Conservation (phyloP, 1,284 basidiomycete genomes). For the Cryptococcus floricola region DNA sequence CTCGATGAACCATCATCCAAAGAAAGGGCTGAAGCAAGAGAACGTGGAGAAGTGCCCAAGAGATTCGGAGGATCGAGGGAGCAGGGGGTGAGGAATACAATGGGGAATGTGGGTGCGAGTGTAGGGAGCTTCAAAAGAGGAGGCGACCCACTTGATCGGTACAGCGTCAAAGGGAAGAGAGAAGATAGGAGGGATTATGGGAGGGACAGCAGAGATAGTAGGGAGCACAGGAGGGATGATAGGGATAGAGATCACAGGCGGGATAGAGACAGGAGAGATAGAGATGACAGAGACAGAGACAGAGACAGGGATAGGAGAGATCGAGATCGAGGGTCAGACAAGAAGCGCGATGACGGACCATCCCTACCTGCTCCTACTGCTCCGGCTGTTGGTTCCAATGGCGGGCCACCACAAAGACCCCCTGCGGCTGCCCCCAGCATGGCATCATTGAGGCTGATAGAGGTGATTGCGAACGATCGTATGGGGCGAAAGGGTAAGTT, state of each 20-base stretch:
- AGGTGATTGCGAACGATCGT: slow-evolving; percentile 96
- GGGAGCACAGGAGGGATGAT: slow-evolving; percentile 10
- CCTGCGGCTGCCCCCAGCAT: neutral
- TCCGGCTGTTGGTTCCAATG: slow-evolving; percentile 5
- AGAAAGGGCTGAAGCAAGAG: slow-evolving; percentile 36
- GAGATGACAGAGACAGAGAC: slow-evolving; percentile 15
- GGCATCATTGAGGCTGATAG: slow-evolving; percentile 45
- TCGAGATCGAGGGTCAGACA: slow-evolving; percentile 14
- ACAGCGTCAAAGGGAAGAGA: slow-evolving; percentile 20
- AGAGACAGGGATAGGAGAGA: slow-evolving; percentile 10
- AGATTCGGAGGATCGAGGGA: slow-evolving; percentile 44
- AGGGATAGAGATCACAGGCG: slow-evolving; percentile 7
- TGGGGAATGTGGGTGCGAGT: slow-evolving; percentile 26
- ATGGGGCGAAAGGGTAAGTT: slow-evolving; percentile 84
- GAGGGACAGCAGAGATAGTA: slow-evolving; percentile 10
- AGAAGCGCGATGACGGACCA: slow-evolving; percentile 9
- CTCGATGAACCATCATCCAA: slow-evolving; percentile 35
- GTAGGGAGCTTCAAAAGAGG: slow-evolving; percentile 35
- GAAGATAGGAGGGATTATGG: slow-evolving; percentile 5
- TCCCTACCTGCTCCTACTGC: slow-evolving; percentile 10
- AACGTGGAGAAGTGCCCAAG: slow-evolving; percentile 40
- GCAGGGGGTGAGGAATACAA: slow-evolving; percentile 45
- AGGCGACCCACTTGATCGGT: slow-evolving; percentile 38
- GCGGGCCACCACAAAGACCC: slow-evolving; percentile 1
- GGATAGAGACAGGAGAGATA: slow-evolving; percentile 13